These are phyloP conservation scores for Aureobasidium sp. DNA, from an alignment of 2,329 filamentous ascomycete species.

Conservation along the genomic window DNA sequence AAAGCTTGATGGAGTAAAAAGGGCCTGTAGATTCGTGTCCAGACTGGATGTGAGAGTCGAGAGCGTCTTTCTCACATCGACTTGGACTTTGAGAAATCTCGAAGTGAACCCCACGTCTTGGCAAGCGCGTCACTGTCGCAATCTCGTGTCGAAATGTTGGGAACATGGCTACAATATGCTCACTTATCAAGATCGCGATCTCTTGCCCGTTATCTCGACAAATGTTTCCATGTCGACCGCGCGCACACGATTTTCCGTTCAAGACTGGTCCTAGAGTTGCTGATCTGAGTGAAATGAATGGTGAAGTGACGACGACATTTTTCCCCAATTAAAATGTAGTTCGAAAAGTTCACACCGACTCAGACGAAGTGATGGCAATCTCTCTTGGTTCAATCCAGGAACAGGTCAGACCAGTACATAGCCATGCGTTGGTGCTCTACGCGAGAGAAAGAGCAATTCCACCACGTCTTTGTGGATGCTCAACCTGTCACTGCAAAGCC, in stretches of 20 bases:
- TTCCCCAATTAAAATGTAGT: not conserved
- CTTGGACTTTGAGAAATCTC: slow-evolving; percentile 2
- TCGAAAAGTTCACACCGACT: not conserved
- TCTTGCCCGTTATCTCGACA: not conserved
- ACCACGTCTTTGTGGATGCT: no score
- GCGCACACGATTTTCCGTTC: not conserved
- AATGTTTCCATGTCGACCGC: not conserved
- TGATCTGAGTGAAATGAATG: not conserved
- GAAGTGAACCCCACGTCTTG: slow-evolving; percentile 10
- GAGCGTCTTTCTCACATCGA: not conserved
- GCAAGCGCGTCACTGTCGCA: slow-evolving; percentile 6
- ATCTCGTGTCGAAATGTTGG: not conserved
- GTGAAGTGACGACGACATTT: not conserved
- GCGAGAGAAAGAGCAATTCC: no score
- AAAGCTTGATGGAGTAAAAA: not conserved
- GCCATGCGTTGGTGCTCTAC: no score
- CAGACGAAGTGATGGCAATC: no score
- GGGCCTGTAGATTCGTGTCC: not conserved
- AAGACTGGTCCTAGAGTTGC: not conserved
- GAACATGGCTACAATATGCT: not conserved
- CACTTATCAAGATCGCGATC: not conserved
- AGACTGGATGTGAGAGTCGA: not conserved
- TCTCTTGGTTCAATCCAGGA: no score
- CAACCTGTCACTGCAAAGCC: no score
- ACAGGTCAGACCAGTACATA: no score